These are phyloP conservation scores for Cyberlindnera mycetangii DNA, from an alignment of 805 yeast genomes.

Conservation along the genomic window DNA sequence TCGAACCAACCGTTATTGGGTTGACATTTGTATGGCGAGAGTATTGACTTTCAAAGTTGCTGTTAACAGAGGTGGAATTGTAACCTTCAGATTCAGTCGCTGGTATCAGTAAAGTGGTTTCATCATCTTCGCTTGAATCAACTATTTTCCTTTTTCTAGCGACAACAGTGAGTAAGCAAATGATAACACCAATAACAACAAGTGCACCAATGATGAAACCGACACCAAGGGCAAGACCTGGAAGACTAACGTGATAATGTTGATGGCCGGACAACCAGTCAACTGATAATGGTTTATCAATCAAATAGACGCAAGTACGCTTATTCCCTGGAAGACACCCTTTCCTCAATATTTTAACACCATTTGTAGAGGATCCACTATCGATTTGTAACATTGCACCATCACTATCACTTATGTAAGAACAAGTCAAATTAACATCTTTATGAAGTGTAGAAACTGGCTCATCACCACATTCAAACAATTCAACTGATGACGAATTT, in stretches of 20 bases:
- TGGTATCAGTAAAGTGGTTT: conserved; percentile 5
- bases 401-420: conserved; percentile 35
- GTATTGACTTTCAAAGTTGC: conserved; percentile 25
- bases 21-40: conserved; percentile 20
- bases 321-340: conserved; percentile 52
- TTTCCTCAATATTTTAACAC: conserved; percentile 54
- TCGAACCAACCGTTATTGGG: conserved; percentile 18
- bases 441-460: conserved; percentile 42
- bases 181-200: conserved; percentile 31
- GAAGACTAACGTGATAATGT: conserved; percentile 57
- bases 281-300: conserved; percentile 67
- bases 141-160: conserved; percentile 27
- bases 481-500: conserved; percentile 42
- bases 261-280: conserved; percentile 53
- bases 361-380: conserved; percentile 49
- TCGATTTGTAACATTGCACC: conserved; percentile 36
- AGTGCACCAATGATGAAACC: conserved; percentile 65
- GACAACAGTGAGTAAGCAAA: conserved; percentile 36
- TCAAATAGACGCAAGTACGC: conserved; percentile 53
- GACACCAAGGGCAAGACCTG: conserved; percentile 62
- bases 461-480: conserved; percentile 49
- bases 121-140: conserved; percentile 3
- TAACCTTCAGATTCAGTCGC: not conserved
- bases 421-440: conserved; percentile 42
- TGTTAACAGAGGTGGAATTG: not conserved